Evolutionary conservation across 2,329 filamentous ascomycete species (phyloP), one percentile per base, ranked within the genome.

Genomic region (Gnomoniopsis sp.): DNA sequence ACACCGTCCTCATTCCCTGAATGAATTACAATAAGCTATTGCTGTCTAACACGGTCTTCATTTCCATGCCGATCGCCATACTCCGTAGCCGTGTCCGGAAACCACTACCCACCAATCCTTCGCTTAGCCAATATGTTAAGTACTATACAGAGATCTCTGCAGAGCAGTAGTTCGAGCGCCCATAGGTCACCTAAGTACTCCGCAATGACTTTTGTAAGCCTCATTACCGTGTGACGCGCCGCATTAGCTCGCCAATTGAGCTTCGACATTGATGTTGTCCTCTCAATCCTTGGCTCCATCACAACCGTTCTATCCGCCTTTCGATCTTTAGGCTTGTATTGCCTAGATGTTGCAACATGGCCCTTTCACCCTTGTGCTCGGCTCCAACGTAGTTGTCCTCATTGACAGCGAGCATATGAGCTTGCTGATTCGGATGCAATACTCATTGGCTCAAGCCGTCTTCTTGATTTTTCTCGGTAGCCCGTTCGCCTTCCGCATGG

Each of bases 401-500:
- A 30, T 17, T 11, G 10, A 36, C 47, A 43, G 7, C 30, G 4
- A 7, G 34, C 26, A 55, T 15, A 17, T 14, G 3, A 36, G 4
- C 34, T 8, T 38, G 15, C 14, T 7, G 17, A 19, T 21, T 47
- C 49, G n/a, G 14, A n/a, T 6, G n/a, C 6, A 8, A 30, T 12
- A n/a, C 19, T 15, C 14, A 21, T 34, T 1, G 14, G 36, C 33
- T 38, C 38, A 60, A 41, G 54, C 52, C 30, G 54, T 49, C 33
- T 50, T 49, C 54, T 62, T 63, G 3, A 72, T 72, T 71, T 76
- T 77, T 65, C 78, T 79, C 23, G 82, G 80, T 30, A 87, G 69
- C 3, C 84, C 85, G 61, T 72, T 74, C 23, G 75, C 77, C 65
- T 72, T 83, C 67, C 91, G 83, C 62, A 82, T 79, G 67, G 84